Conservation (phyloP, 2,329 filamentous ascomycete genomes). For the Zymoseptoria pseudotritici region DNA sequence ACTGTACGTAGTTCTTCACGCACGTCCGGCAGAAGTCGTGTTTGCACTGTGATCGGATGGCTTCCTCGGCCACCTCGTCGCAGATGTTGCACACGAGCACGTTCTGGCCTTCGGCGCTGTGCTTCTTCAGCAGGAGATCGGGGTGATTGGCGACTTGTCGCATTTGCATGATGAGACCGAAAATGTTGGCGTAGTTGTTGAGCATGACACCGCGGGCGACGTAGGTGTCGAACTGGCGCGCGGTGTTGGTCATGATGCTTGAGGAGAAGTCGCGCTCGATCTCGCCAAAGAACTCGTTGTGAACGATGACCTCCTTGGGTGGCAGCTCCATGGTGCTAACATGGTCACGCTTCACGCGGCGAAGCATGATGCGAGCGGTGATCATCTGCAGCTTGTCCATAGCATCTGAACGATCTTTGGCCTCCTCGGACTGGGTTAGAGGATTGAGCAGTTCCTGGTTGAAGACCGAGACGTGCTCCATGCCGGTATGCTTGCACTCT, state of each 20-base stretch:
- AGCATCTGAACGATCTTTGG: constrained; percentile 56
- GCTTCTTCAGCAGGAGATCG: constrained; percentile 85
- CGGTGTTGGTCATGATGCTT: constrained; percentile 89
- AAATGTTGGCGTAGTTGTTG: constrained; percentile 97
- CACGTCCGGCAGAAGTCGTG: constrained; percentile 87
- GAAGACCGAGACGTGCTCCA: constrained; percentile 72
- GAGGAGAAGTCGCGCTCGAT: constrained; percentile 92
- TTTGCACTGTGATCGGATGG: constrained; percentile 82
- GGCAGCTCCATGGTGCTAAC: constrained; percentile 93
- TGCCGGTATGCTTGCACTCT: constrained; percentile 58
- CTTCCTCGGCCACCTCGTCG: constrained; percentile 91
- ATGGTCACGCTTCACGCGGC: constrained; percentile 87
- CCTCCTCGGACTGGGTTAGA: constrained; percentile 41
- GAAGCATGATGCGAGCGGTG: constrained; percentile 90
- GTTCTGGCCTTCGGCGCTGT: constrained; percentile 78
- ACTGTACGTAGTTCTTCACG: constrained; percentile 70
- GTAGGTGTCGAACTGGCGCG: constrained; percentile 89
- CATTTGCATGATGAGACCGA: constrained; percentile 99
- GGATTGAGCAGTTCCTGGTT: constrained; percentile 93
- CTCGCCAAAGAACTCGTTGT: constrained; percentile 93
- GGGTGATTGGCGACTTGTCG: constrained; percentile 95
- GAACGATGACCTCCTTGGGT: constrained; percentile 84
- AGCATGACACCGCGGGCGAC: constrained; percentile 89
- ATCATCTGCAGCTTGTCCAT: constrained; percentile 78
- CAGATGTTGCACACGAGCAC: constrained; percentile 89